Percentiles rank a stretch among this genome's conserved stretches.
phyloP scores from a whole-genome alignment of 345 rosid genomes.

The Chamaenerion angustifolium region DNA sequence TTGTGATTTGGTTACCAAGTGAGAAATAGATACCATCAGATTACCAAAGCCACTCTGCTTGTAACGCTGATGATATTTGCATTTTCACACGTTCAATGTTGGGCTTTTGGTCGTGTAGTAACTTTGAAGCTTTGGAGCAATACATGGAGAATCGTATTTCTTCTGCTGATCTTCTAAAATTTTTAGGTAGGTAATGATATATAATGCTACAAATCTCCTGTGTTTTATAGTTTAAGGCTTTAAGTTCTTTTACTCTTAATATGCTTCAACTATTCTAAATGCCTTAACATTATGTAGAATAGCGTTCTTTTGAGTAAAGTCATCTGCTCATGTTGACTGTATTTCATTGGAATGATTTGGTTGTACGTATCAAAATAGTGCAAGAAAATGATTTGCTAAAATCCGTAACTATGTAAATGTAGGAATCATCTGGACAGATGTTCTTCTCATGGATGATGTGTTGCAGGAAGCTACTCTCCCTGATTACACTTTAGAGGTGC shows the following conservation, averaged over 20 bases:
- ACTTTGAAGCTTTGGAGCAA: constrained; percentile 52
- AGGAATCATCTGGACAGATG: constrained; percentile 88
- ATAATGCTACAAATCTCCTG: background rate
- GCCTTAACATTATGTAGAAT: too few relatives aligned
- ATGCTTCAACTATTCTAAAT: too few relatives aligned
- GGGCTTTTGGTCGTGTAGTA: constrained; percentile 24
- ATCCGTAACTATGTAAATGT: constrained; percentile 9
- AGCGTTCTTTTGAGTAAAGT: too few relatives aligned
- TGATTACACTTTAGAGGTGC: constrained; percentile 61
- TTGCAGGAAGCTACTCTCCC: constrained; percentile 65
- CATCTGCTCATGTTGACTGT: too few relatives aligned
- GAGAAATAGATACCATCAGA: constrained; percentile 5
- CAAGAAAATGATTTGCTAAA: constrained; percentile 1
- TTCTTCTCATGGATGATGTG: constrained; percentile 71
- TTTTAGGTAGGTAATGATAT: constrained; percentile 41
- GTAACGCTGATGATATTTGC: background rate
- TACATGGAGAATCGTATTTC: constrained; percentile 43
- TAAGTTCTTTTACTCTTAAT: background rate
- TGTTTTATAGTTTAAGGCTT: background rate
- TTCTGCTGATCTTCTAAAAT: constrained; percentile 38
- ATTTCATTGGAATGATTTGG: too few relatives aligned
- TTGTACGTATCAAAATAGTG: too few relatives aligned
- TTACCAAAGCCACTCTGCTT: background rate
- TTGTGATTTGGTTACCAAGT: constrained; percentile 58
- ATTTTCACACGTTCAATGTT: background rate